Evolutionary conservation across 225 moss, liverwort and hornwort genomes (phyloP), one percentile per base, ranked within the genome.

Genomic region (Neckera pumila): DNA sequence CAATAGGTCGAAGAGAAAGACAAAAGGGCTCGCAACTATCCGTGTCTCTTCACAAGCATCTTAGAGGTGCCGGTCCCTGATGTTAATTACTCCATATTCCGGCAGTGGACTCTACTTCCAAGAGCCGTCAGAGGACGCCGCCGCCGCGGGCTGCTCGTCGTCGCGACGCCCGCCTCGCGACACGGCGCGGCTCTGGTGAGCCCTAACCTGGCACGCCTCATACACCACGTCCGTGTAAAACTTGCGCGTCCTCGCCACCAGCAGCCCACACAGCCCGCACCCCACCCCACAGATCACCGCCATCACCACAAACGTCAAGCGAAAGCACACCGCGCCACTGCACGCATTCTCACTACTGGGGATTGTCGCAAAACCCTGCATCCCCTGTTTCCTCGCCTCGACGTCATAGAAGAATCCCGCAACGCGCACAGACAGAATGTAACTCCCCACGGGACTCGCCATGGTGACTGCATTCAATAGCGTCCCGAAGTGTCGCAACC

Each of bases 381-480:
- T 66, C 67, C 67, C 53, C 78, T 95, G 92, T 86, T 92, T 92
- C 54, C 62, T 83, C 47, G 95, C 95, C 86, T 96, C 95, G 10
- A 80, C 66, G 74, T 96, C 96, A 69, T 95, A 96, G 64, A 95
- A 66, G 76, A 79, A 92, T 14, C 96, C 95, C 7, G 92, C 90
- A 67, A 96, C 82, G 87, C 92, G 93, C 16, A 96, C 96, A 6
- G 96, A 96, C 11, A 96, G 90, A 13, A 94, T 43, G 85, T 94
- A 96, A 5, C 94, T 90, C 12, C 95, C 96, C 10, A 96, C 17
- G 19, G 96, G 96, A 76, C 93, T 92, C 14, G 94, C 96, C 79
- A 96, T 92, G 17, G 95, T 89, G 53, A 96, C 93, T 7, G 95
- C 92, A 79, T 96, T 96, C 57, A 94, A 89, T 28, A 96, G 84